A percentile compares a stretch with the other conserved stretches of the same genome.
Conservation (phyloP, 441 rosid genomes). For the Populus hybrid region DNA sequence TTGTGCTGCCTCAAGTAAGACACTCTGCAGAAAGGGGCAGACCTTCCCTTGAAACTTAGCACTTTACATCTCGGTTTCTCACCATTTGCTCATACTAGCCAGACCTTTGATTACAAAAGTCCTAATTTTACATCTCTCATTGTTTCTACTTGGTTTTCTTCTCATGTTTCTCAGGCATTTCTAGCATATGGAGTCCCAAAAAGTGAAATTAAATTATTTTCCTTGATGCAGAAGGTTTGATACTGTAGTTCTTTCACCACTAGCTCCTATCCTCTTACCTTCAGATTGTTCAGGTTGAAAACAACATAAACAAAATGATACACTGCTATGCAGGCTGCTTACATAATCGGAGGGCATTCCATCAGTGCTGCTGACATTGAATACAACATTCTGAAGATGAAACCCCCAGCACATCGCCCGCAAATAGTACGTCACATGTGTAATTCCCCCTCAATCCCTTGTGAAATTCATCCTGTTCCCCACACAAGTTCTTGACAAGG, state of each 20-base stretch:
- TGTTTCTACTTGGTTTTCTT: conserved; percentile 11
- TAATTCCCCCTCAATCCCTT: not conserved
- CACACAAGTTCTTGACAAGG: not conserved
- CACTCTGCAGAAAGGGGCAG: not conserved
- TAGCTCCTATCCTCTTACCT: not conserved
- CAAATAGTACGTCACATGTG: conserved; percentile 51
- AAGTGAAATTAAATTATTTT: conserved; percentile 55
- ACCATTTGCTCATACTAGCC: conserved; percentile 7
- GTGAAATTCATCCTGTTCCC: not conserved
- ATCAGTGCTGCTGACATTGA: conserved; percentile 64
- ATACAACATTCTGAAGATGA: conserved; percentile 58
- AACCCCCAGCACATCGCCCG: conserved; percentile 56
- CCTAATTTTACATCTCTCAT: conserved; percentile 3
- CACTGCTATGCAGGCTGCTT: conserved; percentile 52
- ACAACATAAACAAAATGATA: conserved; percentile 14
- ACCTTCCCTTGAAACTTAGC: conserved; percentile 2
- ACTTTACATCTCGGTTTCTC: conserved; percentile 7
- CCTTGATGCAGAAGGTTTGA: conserved; percentile 68
- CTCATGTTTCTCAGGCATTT: conserved; percentile 50
- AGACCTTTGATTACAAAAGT: not conserved
- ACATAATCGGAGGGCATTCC: conserved; percentile 60
- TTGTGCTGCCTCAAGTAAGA: not conserved
- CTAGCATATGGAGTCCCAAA: conserved; percentile 67
- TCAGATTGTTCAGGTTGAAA: conserved; percentile 2
- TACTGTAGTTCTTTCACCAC: conserved; percentile 2